Evolutionary conservation across 73 alveolate species (phyloP).

Genomic region (Halteria grandinella): DNA sequence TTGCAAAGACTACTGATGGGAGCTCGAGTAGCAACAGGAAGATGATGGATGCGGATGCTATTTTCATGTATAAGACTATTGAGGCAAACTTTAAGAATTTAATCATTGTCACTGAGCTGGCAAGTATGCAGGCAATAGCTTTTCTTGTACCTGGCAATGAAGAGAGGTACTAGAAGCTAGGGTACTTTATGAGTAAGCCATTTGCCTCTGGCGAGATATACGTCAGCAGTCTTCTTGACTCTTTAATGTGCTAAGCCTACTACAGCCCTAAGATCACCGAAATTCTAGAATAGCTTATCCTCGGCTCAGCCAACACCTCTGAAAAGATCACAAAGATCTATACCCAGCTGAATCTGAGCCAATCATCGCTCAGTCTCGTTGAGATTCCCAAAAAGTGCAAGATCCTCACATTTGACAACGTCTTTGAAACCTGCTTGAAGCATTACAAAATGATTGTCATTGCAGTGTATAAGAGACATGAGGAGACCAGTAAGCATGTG

Average conservation of each 20-base stretch:
- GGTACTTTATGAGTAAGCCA: conserved; percentile 88
- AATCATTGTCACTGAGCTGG: conserved; percentile 90
- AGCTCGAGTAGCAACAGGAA: conserved; percentile 36
- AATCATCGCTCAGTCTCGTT: conserved; percentile 68
- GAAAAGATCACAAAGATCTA: conserved; percentile 67
- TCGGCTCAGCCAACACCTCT: conserved; percentile 93
- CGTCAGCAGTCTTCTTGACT: conserved; percentile 92
- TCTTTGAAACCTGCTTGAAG: conserved; percentile 67
- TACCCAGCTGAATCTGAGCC: conserved; percentile 66
- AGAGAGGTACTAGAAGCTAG: conserved; percentile 75
- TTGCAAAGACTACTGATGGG: conserved; percentile 73
- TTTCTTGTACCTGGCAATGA: conserved; percentile 81
- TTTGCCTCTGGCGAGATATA: conserved; percentile 97
- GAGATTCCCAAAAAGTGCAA: conserved; percentile 65
- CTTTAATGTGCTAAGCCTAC: conserved; percentile 95
- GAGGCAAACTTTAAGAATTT: conserved; percentile 77
- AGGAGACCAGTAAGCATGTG: conserved; percentile 11
- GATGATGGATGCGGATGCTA: conserved; percentile 96
- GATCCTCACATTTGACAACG: conserved; percentile 13
- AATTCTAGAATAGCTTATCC: conserved; percentile 86
- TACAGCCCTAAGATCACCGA: conserved; percentile 93
- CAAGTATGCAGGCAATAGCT: conserved; percentile 85
- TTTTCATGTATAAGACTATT: conserved; percentile 94
- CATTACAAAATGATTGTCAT: conserved; percentile 79
- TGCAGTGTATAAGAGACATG: conserved; percentile 73